Evolutionary conservation across 495 filamentous ascomycete genomes (phyloP), one percentile per base, ranked within the genome.

Genomic region (Aspergillus haitiensis): DNA sequence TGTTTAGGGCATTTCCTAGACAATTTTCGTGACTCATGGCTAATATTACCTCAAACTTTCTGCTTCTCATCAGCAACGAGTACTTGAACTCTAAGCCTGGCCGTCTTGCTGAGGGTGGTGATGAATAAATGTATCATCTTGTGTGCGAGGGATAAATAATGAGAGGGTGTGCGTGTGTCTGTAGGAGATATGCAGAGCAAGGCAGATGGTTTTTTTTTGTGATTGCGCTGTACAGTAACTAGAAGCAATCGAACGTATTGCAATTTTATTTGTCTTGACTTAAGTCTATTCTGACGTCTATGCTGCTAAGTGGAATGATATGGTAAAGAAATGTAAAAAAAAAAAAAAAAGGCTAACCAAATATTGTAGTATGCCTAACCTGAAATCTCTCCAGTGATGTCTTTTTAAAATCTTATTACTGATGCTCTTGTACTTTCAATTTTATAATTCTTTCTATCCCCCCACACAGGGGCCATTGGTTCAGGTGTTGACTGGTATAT

Each of bases 21-120:
- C 21, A 3, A 27, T 27, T 3, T 27, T 27, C 21, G 3, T 27
- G 21, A 27, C 21, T 27, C 1, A 27, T 27, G 21, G 21, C 21
- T 27, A 27, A 27, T 27, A 27, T 27, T 27, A 27, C 21, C 21
- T 27, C 21, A 27, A 27, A 27, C 12, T 32, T 27, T 52, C 36
- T 59, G 18, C 5, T 53, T 31, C 47, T 27, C 57, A 96, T 27
- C 57, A 96, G 92, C 73, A 97, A 97, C 80, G 83, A 95, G 69
- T 94, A 87, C 79, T 81, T 94, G 65, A 94, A 95, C 83, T 94
- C 90, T 68, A 97, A 97, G 84, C 81, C 82, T 44, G 92, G 92
- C 46, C 89, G 90, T 60, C 77, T 83, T 54, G 67, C 69, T 16
- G 72, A 75, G 70, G 67, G 64, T 65, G 70, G 59, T 54, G 70